Conservation (phyloP, 2,329 filamentous ascomycete genomes). For the Cryoendolithus antarcticus region DNA sequence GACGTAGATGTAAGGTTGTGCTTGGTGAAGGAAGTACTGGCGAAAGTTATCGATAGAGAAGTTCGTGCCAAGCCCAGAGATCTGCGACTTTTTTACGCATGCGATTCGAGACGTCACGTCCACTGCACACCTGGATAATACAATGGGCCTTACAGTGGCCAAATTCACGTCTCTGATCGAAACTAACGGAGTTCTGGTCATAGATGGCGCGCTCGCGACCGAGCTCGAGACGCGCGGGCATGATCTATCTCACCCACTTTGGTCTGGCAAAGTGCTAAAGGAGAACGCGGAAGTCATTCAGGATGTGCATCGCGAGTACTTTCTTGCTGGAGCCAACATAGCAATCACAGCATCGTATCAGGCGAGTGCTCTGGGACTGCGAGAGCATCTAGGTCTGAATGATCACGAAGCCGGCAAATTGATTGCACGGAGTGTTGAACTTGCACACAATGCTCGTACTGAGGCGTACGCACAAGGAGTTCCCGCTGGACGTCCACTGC, state of each 20-base stretch:
- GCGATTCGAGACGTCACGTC: no score
- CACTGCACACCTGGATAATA: no score
- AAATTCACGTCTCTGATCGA: no score
- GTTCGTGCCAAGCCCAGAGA: no score
- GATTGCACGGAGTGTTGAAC: conserved; percentile 28
- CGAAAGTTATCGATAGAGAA: no score
- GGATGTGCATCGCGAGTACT: conserved; percentile 34
- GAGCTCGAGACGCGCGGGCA: conserved; percentile 33
- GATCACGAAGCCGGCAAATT: conserved; percentile 24
- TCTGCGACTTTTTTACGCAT: no score
- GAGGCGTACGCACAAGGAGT: conserved; percentile 14
- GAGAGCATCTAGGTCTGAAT: conserved; percentile 24
- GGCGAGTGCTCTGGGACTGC: conserved; percentile 30
- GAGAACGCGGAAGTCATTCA: conserved; percentile 29
- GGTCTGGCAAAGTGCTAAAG: conserved; percentile 32
- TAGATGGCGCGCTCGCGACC: conserved; percentile 37
- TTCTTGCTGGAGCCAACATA: conserved; percentile 31
- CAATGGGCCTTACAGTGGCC: no score
- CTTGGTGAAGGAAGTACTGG: no score
- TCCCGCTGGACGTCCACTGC: conserved; percentile 10
- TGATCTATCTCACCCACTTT: conserved; percentile 31
- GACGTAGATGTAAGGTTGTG: no score
- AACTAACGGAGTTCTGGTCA: conserved; percentile 16
- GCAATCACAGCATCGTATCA: conserved; percentile 38
- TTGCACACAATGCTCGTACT: conserved; percentile 29